Base-by-base conservation (phyloP, 1,284 basidiomycete species). In the Boletus sp. region DNA sequence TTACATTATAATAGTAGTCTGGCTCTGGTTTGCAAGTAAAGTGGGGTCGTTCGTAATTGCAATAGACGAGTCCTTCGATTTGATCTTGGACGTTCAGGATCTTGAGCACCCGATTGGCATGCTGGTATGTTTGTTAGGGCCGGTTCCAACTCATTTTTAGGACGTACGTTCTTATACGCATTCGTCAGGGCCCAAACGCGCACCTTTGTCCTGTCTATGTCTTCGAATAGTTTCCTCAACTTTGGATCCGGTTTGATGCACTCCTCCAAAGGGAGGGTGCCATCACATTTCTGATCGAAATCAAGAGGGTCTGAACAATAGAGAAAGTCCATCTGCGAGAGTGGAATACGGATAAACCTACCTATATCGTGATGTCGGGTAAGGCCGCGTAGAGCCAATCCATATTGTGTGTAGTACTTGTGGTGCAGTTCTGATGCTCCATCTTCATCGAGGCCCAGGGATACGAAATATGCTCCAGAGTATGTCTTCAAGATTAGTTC, bases 1-100 rank as follows among this genome's bases (percentile, higher is more conserved):
- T 53, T 62, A 90, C 91, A 72, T 83, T 77, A 47, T 78, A 70
- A 68, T 90, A 94, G 70, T 81, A 94, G 58, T 84, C 81, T 3
- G 83, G 73, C 66, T 95, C 91, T 13, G 94, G 94, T 71, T 96
- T 96, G 79, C 93, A 95, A 8, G 82, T 80, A 74, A 96, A 93
- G 62, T 89, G 74, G 19, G 83, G 79, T 43, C 84, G 68, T 11
- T 80, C 76, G 67, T 96, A 96, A 76, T 96, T 88, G 70, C 94
- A 96, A 70, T 81, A 96, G 13, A 94, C 83, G 19, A 95, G 73
- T 17, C 86, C 91, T 67, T 96, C 94, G 59, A 96, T 79, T 54
- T 88, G 83, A 68, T 94, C 89, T 23, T 86, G 82, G 17, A 96
- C 75, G 52, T 85, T 80, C 43, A 96, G 80, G 37, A 95, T 91